These are phyloP conservation scores for Plasmodium vinckei DNA, from an alignment of 169 alveolate genomes.

Conservation along the genomic window DNA sequence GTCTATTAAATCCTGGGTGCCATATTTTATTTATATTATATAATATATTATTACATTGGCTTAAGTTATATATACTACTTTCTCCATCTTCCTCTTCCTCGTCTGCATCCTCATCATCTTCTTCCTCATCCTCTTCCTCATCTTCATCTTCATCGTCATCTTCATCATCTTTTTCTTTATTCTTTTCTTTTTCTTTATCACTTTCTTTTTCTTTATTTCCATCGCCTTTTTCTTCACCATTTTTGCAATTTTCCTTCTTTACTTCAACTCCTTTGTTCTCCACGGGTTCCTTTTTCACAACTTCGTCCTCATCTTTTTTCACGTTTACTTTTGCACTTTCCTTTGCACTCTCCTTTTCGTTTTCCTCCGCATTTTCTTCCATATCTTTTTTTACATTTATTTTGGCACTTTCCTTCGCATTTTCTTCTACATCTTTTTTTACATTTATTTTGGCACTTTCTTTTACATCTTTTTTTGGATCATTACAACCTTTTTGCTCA, in stretches of 20 bases:
- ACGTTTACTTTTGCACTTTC: background rate
- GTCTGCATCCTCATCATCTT: background rate
- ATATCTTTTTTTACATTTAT: background rate
- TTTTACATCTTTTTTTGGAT: background rate
- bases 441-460: background rate
- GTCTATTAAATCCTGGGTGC: constrained; percentile 32
- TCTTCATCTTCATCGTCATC: background rate
- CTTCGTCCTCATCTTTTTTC: background rate
- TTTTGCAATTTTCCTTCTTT: background rate
- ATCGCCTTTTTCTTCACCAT: background rate
- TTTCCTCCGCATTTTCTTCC: background rate
- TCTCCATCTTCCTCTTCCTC: background rate
- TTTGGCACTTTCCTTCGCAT: background rate
- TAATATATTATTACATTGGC: constrained; percentile 19
- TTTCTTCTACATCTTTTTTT: background rate
- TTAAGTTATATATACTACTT: background rate
- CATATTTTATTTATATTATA: constrained; percentile 36
- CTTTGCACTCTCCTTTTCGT: background rate
- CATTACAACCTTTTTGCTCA: background rate
- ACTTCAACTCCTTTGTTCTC: background rate
- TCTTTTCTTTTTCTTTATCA: background rate
- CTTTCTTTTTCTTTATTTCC: background rate
- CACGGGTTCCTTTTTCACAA: background rate
- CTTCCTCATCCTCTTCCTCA: background rate
- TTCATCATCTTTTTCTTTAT: background rate